Evolutionary conservation across 306 rosid genomes (phyloP).

Genomic region (Dalbergia oliveri): DNA sequence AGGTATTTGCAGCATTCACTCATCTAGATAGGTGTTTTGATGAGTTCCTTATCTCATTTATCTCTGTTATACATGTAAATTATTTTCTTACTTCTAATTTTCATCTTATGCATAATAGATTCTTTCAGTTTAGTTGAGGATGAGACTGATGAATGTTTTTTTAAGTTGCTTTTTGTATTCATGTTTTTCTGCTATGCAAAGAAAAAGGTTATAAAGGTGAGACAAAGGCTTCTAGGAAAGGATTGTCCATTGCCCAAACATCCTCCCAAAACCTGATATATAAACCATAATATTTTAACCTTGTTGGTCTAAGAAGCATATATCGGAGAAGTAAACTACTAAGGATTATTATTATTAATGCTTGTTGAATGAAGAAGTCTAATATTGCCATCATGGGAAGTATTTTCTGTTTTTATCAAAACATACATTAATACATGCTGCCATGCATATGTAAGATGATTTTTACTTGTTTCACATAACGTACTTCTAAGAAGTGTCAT

Average conservation of each 20-base stretch:
- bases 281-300: conserved; percentile 4
- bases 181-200: conserved; percentile 20
- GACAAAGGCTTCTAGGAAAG: not conserved
- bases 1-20: conserved; percentile 62
- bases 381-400: conserved; percentile 30
- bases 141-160: conserved; percentile 6
- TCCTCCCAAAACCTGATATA: conserved; percentile 26
- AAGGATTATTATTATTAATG: conserved; percentile 10
- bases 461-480: conserved; percentile 13
- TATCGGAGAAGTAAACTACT: conserved; percentile 15
- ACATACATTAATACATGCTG: not conserved
- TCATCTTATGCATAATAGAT: not conserved
- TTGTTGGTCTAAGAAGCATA: conserved; percentile 14
- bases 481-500: conserved; percentile 23
- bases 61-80: not conserved
- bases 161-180: conserved; percentile 1
- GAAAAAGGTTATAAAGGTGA: not conserved
- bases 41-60: conserved; percentile 23
- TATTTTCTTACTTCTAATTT: not conserved
- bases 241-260: conserved; percentile 23
- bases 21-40: conserved; percentile 31
- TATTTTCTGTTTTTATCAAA: not conserved
- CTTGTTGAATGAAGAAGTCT: conserved; percentile 10
- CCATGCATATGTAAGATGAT: conserved; percentile 30
- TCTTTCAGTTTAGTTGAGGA: conserved; percentile 16